Evolutionary conservation across 768 basidiomycete species (phyloP).

Genomic region (Kwoniella dendrophila): DNA sequence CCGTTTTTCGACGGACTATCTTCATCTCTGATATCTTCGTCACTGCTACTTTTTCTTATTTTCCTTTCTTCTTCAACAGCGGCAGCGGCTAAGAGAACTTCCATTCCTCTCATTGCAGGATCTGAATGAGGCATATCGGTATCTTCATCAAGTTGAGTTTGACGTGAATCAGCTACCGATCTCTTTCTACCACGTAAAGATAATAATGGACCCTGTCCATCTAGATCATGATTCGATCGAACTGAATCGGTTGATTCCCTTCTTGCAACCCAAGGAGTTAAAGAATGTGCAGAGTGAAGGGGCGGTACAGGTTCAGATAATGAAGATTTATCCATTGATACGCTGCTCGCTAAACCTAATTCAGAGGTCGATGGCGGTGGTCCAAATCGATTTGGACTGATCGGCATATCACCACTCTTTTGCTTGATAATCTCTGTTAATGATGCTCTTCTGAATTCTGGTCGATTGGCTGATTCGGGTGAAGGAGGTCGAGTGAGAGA

Average conservation of each 20-base stretch:
- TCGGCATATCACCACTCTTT: conserved; percentile 35
- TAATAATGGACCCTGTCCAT: conserved; percentile 4
- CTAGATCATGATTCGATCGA: conserved; percentile 4
- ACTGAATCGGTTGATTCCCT: conserved; percentile 28
- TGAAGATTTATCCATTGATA: conserved; percentile 29
- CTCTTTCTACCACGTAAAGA: conserved; percentile 19
- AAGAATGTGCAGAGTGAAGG: conserved; percentile 2
- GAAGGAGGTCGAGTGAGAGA: conserved; percentile 35
- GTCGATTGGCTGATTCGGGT: conserved; percentile 16
- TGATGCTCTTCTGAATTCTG: conserved; percentile 31
- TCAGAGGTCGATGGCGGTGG: conserved; percentile 2
- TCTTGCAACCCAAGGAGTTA: conserved; percentile 6
- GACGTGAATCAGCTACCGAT: not conserved
- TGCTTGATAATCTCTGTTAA: conserved; percentile 42
- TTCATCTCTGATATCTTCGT: conserved; percentile 14
- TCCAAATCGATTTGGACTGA: conserved; percentile 18
- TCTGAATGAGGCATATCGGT: conserved; percentile 18
- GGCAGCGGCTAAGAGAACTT: conserved; percentile 31
- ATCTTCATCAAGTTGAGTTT: conserved; percentile 6
- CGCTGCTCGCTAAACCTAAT: not conserved
- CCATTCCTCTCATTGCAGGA: conserved; percentile 41
- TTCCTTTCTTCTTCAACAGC: conserved; percentile 31
- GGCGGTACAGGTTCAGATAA: conserved; percentile 26
- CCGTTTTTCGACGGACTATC: conserved; percentile 19
- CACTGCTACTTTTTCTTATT: conserved; percentile 4